A percentile compares a stretch with the other conserved stretches of the same genome.
Conservation (phyloP, 1,139 yeast genomes). For the Yamadazyma sp. region DNA sequence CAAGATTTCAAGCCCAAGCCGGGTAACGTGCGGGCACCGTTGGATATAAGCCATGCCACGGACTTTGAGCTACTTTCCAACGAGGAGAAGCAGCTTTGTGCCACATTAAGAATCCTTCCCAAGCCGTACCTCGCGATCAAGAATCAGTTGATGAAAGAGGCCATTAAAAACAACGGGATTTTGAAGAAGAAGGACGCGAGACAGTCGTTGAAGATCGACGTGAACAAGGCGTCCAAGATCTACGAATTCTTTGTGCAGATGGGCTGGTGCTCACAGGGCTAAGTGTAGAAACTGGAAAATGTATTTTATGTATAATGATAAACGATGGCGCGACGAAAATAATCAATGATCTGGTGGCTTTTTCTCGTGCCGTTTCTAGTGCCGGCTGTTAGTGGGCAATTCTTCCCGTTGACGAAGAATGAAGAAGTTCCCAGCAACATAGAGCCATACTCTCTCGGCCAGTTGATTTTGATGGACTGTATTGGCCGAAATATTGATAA, state of each 20-base stretch:
- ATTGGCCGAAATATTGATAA: conserved; percentile 67
- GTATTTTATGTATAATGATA: too few relatives aligned
- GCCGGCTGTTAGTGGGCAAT: conserved; percentile 13
- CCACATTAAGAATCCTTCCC: conserved; percentile 80
- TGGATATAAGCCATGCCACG: conserved; percentile 79
- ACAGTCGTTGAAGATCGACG: conserved; percentile 81
- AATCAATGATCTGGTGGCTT: conserved; percentile 5
- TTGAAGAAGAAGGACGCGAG: conserved; percentile 82
- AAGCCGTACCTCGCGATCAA: conserved; percentile 93
- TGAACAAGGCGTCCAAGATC: conserved; percentile 79
- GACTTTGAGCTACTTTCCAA: conserved; percentile 80
- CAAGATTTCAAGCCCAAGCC: conserved; percentile 43
- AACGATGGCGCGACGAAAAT: conserved; percentile 1
- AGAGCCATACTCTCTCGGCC: conserved; percentile 41
- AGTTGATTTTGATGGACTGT: conserved; percentile 56
- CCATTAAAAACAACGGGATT: conserved; percentile 79
- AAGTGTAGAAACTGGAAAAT: too few relatives aligned
- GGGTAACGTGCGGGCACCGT: conserved; percentile 45
- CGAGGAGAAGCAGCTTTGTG: conserved; percentile 84
- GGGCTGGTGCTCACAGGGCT: conserved; percentile 71
- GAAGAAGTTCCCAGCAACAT: conserved; percentile 36
- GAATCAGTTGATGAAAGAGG: conserved; percentile 86
- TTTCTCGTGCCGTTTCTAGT: conserved; percentile 10
- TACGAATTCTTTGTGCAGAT: conserved; percentile 91
- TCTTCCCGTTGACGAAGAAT: conserved; percentile 18